Percentiles rank a stretch among this genome's conserved stretches.
Conservation (phyloP, 805 yeast species). For the Kuraishia ogatae region DNA sequence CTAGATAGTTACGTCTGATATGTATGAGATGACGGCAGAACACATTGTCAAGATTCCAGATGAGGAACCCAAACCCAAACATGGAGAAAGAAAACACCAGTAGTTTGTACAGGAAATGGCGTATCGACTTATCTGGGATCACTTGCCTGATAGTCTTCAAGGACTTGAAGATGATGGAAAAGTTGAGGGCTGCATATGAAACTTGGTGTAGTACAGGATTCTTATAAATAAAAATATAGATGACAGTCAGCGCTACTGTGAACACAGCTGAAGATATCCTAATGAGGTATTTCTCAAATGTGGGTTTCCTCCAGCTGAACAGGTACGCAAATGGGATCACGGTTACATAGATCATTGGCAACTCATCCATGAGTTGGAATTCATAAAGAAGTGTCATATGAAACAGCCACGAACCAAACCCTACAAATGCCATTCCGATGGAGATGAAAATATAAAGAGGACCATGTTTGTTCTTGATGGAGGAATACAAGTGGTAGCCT, state of each 20-base stretch:
- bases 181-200: constrained; percentile 73
- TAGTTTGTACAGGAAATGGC: constrained; percentile 17
- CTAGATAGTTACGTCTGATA: constrained; percentile 48
- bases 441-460: constrained; percentile 62
- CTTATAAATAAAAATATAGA: constrained; percentile 60
- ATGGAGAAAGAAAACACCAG: constrained; percentile 20
- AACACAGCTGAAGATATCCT: constrained; percentile 18
- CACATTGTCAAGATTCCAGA: constrained; percentile 88
- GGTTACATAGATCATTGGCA: constrained; percentile 98
- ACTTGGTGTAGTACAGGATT: constrained; percentile 87
- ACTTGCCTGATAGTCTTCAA: constrained; percentile 12
- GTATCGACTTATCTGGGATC: constrained; percentile 13
- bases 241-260: constrained; percentile 44
- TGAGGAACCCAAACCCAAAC: constrained; percentile 66
- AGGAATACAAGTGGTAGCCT: constrained; percentile 36
- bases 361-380: constrained; percentile 86
- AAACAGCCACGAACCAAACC: constrained; percentile 90
- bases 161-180: constrained; percentile 60
- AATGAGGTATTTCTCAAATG: constrained; percentile 10
- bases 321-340: constrained; percentile 67
- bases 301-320: constrained; percentile 20
- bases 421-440: constrained; percentile 80
- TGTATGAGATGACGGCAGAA: constrained; percentile 53
- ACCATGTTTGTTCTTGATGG: constrained; percentile 54
- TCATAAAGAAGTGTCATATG: constrained; percentile 92